Percentiles rank a stretch among this genome's conserved stretches.
Evolutionary conservation across 2,329 filamentous ascomycete genomes (phyloP).

Genomic region (Apiospora phragmitis): DNA sequence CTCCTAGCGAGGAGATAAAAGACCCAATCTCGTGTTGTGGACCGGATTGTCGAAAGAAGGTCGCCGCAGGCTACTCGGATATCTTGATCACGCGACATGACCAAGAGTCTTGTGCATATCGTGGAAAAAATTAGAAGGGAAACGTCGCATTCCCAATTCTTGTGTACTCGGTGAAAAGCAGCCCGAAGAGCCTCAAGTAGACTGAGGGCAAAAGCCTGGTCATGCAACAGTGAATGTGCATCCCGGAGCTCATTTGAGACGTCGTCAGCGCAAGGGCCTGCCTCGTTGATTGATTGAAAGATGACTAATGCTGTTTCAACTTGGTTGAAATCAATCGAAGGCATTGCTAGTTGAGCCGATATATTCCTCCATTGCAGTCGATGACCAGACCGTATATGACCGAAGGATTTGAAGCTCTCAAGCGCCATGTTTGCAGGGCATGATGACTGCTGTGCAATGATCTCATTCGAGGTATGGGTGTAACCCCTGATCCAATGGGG

Average conservation of each 20-base stretch:
- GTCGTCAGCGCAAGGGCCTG: constrained; percentile 6
- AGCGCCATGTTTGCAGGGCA: constrained; percentile 1
- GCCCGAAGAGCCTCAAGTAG: neutral
- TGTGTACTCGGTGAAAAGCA: neutral
- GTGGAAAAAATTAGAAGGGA: neutral
- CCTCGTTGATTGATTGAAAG: constrained; percentile 10
- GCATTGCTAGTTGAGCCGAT: constrained; percentile 10
- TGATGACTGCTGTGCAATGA: neutral
- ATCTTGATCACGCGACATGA: constrained; percentile 13
- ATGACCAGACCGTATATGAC: constrained; percentile 13
- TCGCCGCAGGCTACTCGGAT: neutral
- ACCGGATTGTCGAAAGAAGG: neutral
- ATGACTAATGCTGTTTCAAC: constrained; percentile 1
- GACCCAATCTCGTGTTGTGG: neutral
- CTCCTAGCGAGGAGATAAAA: neutral
- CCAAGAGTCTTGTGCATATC: constrained; percentile 7
- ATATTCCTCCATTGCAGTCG: constrained; percentile 13
- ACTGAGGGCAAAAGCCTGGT: neutral
- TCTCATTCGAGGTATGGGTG: constrained; percentile 10
- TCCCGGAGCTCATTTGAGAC: neutral
- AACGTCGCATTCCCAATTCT: constrained; percentile 14
- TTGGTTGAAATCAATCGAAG: constrained; percentile 8
- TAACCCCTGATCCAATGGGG: constrained; percentile 11
- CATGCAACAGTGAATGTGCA: neutral
- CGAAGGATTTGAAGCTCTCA: constrained; percentile 14